These are phyloP conservation scores for Pseudogymnoascus verrucosus DNA, from an alignment of 2,329 filamentous ascomycete species.

Conservation along the genomic window DNA sequence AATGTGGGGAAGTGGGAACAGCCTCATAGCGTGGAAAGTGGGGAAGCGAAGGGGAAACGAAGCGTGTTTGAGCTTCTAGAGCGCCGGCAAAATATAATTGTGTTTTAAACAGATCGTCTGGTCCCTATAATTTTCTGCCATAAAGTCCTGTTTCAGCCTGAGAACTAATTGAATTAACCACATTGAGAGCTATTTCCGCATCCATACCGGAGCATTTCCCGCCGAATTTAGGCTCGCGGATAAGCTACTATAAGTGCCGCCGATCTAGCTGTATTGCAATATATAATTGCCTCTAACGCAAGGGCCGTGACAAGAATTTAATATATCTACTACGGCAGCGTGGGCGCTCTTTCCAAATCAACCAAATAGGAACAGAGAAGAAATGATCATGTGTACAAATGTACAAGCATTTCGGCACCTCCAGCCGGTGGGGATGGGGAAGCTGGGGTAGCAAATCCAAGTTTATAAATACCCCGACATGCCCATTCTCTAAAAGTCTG, in stretches of 20 bases:
- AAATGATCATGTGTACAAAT: slow-evolving; percentile 13
- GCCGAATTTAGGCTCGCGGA: background rate
- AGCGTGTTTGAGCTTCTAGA: background rate
- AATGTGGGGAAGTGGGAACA: background rate
- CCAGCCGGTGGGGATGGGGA: slow-evolving; percentile 14
- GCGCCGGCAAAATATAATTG: background rate
- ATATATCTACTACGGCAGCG: slow-evolving; percentile 23
- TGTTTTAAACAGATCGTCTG: background rate
- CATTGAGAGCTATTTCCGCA: background rate
- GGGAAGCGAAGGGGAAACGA: slow-evolving; percentile 1
- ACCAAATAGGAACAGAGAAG: slow-evolving; percentile 6
- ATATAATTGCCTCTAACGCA: slow-evolving; percentile 2
- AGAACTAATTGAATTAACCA: background rate
- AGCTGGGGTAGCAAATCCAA: slow-evolving; percentile 18
- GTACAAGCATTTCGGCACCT: slow-evolving; percentile 15
- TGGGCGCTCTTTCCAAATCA: slow-evolving; percentile 21
- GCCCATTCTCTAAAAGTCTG: slow-evolving; percentile 14
- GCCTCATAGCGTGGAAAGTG: background rate
- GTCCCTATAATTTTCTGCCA: background rate
- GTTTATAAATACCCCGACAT: slow-evolving; percentile 23
- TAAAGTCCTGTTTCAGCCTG: background rate
- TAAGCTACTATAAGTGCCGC: slow-evolving; percentile 3
- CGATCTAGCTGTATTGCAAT: background rate
- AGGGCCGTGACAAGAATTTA: slow-evolving; percentile 13
- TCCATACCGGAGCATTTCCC: background rate